Conservation (phyloP, 257 asterid species). For the Striga asiatica region DNA sequence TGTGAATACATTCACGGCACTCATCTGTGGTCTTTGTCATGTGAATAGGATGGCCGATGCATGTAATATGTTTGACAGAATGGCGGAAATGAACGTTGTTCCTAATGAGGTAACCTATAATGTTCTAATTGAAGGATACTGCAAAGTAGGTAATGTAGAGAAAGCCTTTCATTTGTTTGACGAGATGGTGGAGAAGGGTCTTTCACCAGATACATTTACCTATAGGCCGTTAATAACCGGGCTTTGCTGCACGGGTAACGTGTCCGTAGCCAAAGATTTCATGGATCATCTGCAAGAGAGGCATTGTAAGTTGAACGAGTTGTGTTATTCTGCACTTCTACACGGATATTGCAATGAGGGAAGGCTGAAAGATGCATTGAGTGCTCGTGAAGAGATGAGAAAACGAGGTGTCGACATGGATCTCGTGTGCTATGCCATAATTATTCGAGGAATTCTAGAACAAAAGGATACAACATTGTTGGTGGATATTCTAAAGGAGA, state of each 20-base stretch:
- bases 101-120: constrained; percentile 79
- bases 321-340: constrained; percentile 71
- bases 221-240: constrained; percentile 61
- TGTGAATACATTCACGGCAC: constrained; percentile 57
- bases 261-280: constrained; percentile 56
- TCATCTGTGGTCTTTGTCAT: constrained; percentile 55
- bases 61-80: constrained; percentile 30
- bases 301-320: constrained; percentile 43
- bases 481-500: constrained; percentile 35
- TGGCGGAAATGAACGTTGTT: constrained; percentile 44
- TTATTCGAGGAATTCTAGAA: constrained; percentile 44
- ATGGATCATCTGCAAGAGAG: constrained; percentile 44
- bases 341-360: constrained; percentile 64
- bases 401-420: constrained; percentile 61
- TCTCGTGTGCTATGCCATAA: constrained; percentile 56
- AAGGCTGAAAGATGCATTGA: constrained; percentile 50
- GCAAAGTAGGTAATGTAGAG: constrained; percentile 39
- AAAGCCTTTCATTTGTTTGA: constrained; percentile 60
- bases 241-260: constrained; percentile 53
- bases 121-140: constrained; percentile 69
- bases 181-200: constrained; percentile 67
- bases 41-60: constrained; percentile 64
- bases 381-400: constrained; percentile 37
- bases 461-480: constrained; percentile 31
- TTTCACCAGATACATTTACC: constrained; percentile 70